These are phyloP conservation scores for Yamadazyma buinensis DNA, from an alignment of 1,139 yeast species.

Conservation along the genomic window DNA sequence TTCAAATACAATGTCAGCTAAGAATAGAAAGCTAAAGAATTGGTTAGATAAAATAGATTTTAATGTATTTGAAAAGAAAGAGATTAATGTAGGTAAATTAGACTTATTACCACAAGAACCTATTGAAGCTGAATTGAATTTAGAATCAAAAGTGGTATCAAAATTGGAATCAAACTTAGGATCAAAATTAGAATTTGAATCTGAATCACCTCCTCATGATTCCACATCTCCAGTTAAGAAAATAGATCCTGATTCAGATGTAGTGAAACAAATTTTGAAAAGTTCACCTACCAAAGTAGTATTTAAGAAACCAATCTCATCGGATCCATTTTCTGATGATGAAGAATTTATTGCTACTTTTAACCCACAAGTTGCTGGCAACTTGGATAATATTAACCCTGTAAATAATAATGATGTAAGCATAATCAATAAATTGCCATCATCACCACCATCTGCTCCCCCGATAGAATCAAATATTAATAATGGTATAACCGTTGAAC, in stretches of 20 bases:
- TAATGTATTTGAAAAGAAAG: conserved; percentile 1
- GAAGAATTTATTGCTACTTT: conserved; percentile 20
- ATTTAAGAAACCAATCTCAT: conserved; percentile 6
- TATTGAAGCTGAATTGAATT: background rate
- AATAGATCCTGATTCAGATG: too few species aligned
- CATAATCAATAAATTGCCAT: background rate
- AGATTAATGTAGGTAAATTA: background rate
- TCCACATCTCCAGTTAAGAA: background rate
- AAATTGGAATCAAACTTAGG: too few species aligned
- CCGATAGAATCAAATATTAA: background rate
- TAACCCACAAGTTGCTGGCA: background rate
- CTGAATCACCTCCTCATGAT: background rate
- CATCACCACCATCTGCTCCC: background rate
- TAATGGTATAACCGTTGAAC: conserved; percentile 2
- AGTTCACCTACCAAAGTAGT: background rate
- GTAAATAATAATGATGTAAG: too few species aligned
- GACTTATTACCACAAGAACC: too few species aligned
- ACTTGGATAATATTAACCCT: too few species aligned
- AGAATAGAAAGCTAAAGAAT: conserved; percentile 3
- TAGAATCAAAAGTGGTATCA: background rate
- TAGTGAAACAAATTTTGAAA: background rate
- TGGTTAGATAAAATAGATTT: conserved; percentile 7
- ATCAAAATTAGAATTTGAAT: background rate
- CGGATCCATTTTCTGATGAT: conserved; percentile 36
- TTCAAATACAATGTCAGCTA: background rate